Conservation (phyloP, 1,284 basidiomycete species). For the Tilletia walkeri region DNA sequence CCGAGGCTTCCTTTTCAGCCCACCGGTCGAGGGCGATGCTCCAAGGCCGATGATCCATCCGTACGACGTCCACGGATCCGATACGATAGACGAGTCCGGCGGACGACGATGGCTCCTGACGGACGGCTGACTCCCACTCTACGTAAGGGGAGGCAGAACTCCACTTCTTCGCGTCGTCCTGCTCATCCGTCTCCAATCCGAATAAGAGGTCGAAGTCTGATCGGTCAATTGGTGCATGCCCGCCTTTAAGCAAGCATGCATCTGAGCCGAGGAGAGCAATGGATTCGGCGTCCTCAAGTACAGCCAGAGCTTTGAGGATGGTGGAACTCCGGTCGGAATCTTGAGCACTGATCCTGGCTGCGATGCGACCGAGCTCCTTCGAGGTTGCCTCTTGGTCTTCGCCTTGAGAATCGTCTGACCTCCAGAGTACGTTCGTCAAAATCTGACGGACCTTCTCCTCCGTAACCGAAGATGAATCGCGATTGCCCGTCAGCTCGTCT, state of each 20-base stretch:
- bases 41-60: slow-evolving; percentile 15
- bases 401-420: too few species aligned
- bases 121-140: not conserved
- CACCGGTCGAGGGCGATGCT: not conserved
- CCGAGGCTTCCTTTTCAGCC: not conserved
- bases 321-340: too few species aligned
- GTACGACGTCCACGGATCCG: not conserved
- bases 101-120: not conserved
- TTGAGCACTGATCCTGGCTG: not conserved
- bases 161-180: too few species aligned
- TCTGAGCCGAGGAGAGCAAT: slow-evolving; percentile 63
- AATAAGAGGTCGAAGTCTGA: too few species aligned
- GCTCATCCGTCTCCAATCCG: too few species aligned
- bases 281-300: slow-evolving; percentile 60
- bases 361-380: not conserved
- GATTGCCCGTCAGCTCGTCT: too few species aligned
- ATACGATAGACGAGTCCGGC: not conserved
- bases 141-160: not conserved
- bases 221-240: slow-evolving; percentile 64
- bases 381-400: too few species aligned
- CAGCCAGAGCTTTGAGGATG: slow-evolving; percentile 22
- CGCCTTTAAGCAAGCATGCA: slow-evolving; percentile 81
- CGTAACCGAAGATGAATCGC: too few species aligned
- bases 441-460: too few species aligned
- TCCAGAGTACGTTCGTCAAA: too few species aligned